Conservation (phyloP, 345 rosid genomes). For the Eucalyptus coolabah region DNA sequence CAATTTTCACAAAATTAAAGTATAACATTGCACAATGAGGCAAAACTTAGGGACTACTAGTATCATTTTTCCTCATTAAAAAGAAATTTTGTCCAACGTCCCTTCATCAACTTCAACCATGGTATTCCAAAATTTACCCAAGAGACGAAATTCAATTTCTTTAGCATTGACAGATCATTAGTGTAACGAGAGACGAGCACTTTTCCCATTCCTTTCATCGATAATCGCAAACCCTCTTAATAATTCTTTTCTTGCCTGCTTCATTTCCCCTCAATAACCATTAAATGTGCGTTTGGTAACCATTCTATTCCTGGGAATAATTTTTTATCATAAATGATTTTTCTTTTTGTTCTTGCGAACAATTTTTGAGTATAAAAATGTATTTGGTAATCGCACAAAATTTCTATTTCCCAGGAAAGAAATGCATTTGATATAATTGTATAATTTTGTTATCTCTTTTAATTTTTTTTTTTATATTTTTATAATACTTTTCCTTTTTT, state of each 20-base stretch:
- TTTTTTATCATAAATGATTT: too few species aligned
- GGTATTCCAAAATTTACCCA: background rate
- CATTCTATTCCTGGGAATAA: rapidly evolving
- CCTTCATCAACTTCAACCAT: background rate
- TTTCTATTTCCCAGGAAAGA: rapidly evolving
- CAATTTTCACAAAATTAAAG: too few species aligned
- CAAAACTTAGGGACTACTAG: background rate
- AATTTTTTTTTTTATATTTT: too few species aligned
- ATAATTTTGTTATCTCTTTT: too few species aligned
- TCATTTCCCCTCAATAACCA: background rate
- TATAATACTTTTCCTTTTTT: too few species aligned
- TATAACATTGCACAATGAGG: background rate
- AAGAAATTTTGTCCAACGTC: background rate
- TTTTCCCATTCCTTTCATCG: background rate
- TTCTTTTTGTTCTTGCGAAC: rapidly evolving
- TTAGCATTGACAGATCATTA: background rate
- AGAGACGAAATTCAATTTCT: background rate
- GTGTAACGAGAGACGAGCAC: background rate
- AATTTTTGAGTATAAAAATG: rapidly evolving
- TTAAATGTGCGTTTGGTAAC: rapidly evolving
- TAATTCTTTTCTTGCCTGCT: background rate
- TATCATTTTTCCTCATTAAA: background rate
- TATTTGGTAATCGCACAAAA: rapidly evolving
- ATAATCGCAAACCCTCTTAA: background rate
- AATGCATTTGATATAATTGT: too few species aligned